These are phyloP conservation scores for Chrysanthemum lavandulifolium DNA, from an alignment of 129 eudicot species.

Conservation along the genomic window DNA sequence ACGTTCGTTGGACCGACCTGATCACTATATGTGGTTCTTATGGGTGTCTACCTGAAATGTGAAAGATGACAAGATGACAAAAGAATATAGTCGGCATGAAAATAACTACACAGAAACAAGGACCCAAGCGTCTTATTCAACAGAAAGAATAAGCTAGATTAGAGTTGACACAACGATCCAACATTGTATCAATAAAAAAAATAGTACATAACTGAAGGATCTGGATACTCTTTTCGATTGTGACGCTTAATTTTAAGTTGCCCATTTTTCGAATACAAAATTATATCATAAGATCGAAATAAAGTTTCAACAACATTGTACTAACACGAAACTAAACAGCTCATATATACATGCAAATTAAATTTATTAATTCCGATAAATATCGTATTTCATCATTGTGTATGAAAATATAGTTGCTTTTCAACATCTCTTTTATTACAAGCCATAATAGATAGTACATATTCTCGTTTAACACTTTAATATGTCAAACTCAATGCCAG, in stretches of 20 bases:
- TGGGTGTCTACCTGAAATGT: neutral
- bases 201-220: neutral
- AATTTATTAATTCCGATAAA: too few relatives aligned
- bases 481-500: slow-evolving; percentile 18
- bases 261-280: neutral
- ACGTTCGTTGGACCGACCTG: neutral
- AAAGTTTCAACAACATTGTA: neutral
- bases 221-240: slow-evolving; percentile 17
- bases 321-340: too few relatives aligned
- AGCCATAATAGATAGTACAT: neutral
- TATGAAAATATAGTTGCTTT: neutral
- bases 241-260: neutral
- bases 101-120: neutral
- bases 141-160: slow-evolving; percentile 23
- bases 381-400: neutral
- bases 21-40: neutral
- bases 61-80: slow-evolving; percentile 4
- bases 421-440: neutral
- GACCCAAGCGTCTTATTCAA: slow-evolving; percentile 10
- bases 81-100: slow-evolving; percentile 26
- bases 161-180: slow-evolving; percentile 16
- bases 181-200: slow-evolving; percentile 5
- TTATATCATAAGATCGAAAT: neutral
- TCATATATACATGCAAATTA: too few relatives aligned
- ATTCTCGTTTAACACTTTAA: neutral